Conservation (phyloP, 352 stramenopile genomes). For the Phytopythium boreale region DNA sequence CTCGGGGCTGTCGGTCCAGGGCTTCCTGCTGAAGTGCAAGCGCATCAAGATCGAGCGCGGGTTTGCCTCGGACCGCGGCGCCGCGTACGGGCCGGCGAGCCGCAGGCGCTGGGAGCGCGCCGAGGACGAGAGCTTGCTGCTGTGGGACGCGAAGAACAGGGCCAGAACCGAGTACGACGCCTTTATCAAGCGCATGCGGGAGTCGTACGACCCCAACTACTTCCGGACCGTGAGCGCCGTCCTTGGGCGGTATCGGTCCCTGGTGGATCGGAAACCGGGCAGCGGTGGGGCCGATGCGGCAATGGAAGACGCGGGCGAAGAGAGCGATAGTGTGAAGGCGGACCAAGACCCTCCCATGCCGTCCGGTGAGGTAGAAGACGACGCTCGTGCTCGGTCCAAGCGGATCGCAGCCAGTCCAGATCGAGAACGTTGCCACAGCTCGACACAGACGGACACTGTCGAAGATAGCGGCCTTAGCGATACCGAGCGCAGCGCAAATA, state of each 20-base stretch:
- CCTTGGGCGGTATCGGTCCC: neutral
- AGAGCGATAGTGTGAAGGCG: too few species aligned
- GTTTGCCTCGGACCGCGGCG: neutral
- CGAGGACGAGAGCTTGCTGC: neutral
- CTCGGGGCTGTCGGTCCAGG: neutral
- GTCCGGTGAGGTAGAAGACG: too few species aligned
- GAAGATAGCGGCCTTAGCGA: neutral
- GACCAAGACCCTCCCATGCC: too few species aligned
- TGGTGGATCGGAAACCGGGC: neutral
- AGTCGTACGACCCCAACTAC: neutral
- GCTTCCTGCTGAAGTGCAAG: neutral
- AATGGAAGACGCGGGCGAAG: neutral
- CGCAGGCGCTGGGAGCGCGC: neutral
- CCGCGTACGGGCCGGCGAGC: neutral
- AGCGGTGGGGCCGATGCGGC: neutral
- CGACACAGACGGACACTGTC: neutral
- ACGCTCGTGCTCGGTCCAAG: too few species aligned
- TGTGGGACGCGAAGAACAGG: neutral
- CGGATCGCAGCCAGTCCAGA: too few species aligned
- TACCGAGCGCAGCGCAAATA: too few species aligned
- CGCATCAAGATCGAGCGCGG: neutral
- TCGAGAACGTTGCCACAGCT: neutral
- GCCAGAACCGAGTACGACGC: neutral
- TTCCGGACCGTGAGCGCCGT: neutral
- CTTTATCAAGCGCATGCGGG: constrained; percentile 1